Evolutionary conservation across 2,329 filamentous ascomycete species (phyloP), one percentile per base, ranked within the genome.

Genomic region (Venturia oleaginea): DNA sequence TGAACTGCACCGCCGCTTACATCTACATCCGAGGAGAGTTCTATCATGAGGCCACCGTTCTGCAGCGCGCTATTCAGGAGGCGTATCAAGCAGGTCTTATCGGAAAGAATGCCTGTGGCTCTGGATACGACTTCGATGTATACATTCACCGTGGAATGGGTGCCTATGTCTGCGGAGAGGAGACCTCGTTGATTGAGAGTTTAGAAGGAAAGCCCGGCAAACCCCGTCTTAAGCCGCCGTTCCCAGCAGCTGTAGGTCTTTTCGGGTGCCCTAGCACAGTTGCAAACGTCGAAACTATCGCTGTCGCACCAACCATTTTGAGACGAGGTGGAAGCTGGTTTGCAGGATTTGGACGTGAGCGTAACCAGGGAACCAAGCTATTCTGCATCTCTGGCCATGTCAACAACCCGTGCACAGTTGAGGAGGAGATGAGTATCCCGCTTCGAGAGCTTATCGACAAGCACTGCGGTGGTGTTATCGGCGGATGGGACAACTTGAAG

Each of bases 1-100:
- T 99, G 94, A 99, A 99, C 81, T 94, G 92, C 74, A 94, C 91
- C 59, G 94, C 94, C 66, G 94, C 94, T 70, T 99, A 99, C 81
- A 99, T 99, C 76, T 99, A 99, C 79, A 99, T 99, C 72, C 92
- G 94, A 76, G 94, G 94, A 75, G 94, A 99, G 79, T 99, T 99
- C 78, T 91, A 96, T 76, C 86, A 96, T 74, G 94, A 99, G 79
- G 94, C 94, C 19, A 90, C 91, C 57, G 87, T 97, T 30, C 84
- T 99, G 65, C 93, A 99, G 80, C 86, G 87, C 68, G 94, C 94
- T 68, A 99, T 99, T 76, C 93, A 99, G 79, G 94, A 99, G 79
- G 94, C 94, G 66, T 99, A 99, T 79, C 86, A 90, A 74, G 93
- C 90, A 65, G 94, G 94, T 59, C 81, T 97, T 67, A 96, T 99